Evolutionary conservation across 2,329 filamentous ascomycete genomes (phyloP).

Genomic region (Plectosphaerella cucumerina): DNA sequence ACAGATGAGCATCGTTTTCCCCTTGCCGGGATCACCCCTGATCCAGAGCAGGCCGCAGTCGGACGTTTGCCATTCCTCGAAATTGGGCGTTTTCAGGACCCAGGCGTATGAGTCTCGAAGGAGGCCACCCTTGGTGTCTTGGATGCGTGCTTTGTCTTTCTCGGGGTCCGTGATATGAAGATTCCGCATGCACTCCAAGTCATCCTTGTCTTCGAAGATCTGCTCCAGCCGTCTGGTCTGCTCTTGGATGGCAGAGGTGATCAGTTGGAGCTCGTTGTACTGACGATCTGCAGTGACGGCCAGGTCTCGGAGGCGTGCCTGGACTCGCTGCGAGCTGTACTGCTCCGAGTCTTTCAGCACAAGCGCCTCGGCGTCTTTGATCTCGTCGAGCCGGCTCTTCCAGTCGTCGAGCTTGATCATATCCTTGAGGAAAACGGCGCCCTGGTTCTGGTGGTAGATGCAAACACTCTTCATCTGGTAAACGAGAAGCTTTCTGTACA

Average conservation of each 20-base stretch:
- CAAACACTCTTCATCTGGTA: slow-evolving; percentile 36
- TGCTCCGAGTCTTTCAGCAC: slow-evolving; percentile 9
- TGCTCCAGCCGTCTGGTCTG: slow-evolving; percentile 10
- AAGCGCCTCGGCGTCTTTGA: slow-evolving; percentile 22
- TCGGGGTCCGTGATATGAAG: slow-evolving; percentile 22
- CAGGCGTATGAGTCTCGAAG: slow-evolving; percentile 26
- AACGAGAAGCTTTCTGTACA: slow-evolving; percentile 32
- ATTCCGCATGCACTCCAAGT: slow-evolving; percentile 17
- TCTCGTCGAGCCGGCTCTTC: slow-evolving; percentile 20
- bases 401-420: slow-evolving; percentile 29
- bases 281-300: not conserved
- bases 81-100: slow-evolving; percentile 25
- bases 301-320: slow-evolving; percentile 12
- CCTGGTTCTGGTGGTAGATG: slow-evolving; percentile 24
- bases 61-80: slow-evolving; percentile 17
- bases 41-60: slow-evolving; percentile 28
- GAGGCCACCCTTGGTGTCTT: slow-evolving; percentile 27
- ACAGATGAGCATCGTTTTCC: slow-evolving; percentile 38
- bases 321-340: slow-evolving; percentile 18
- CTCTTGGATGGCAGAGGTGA: slow-evolving; percentile 6
- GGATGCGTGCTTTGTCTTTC: slow-evolving; percentile 29
- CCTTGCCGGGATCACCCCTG: slow-evolving; percentile 33
- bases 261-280: slow-evolving; percentile 1
- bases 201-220: slow-evolving; percentile 8
- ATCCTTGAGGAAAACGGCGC: slow-evolving; percentile 21